Base-by-base conservation (phyloP, 2,329 filamentous ascomycete genomes). In the Cylindrodendrum hubeiense region DNA sequence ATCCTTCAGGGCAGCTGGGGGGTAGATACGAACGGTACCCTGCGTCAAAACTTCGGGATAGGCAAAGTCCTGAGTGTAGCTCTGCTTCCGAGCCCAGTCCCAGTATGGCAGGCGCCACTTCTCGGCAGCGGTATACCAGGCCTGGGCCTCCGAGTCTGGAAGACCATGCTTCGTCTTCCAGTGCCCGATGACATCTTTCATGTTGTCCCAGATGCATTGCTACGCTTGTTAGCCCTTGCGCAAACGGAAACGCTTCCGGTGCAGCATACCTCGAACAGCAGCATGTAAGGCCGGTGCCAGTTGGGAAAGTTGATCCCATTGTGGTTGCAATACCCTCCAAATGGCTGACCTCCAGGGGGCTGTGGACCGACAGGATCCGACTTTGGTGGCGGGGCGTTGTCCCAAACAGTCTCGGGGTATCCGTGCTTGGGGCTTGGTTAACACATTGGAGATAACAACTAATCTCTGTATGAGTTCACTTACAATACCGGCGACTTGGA, bases 61-160 rank as follows among this genome's bases (percentile, higher is more conserved):
- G 13, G 53, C 37, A 54, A 21, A 56, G 15, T 59, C 30, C 1
- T 63, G 19, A 10, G 34, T 65, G 34, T 67, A 69, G 4, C 9
- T 24, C 22, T 69, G 68, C 28, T 63, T 71, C 10, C 64, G 68
- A 2, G 71, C 79, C 78, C 78, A 80, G 67, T 81, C 79, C 67
- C 76, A 79, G 60, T 78, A 79, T 0, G 78, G 78, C 6, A 77
- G 64, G 1, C 78, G 70, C 66, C 79, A 78, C 21, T 59, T 55
- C 52, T 74, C 65, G 24, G 75, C 76, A 0, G 77, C 77, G 2
- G 61, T 51, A 3, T 69, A 49, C 51, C 79, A 79, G 26, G 69
- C 64, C 30, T 63, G 58, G 0, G 17, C 6, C 5, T 54, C 12
- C 1, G 21, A 2, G 8, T 28, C 39, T 0, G 19, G n/a, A 6